A percentile compares a stretch with the other conserved stretches of the same genome.
phyloP scores from a whole-genome alignment of 331 rosid genomes.

The Pyrus hybrid region DNA sequence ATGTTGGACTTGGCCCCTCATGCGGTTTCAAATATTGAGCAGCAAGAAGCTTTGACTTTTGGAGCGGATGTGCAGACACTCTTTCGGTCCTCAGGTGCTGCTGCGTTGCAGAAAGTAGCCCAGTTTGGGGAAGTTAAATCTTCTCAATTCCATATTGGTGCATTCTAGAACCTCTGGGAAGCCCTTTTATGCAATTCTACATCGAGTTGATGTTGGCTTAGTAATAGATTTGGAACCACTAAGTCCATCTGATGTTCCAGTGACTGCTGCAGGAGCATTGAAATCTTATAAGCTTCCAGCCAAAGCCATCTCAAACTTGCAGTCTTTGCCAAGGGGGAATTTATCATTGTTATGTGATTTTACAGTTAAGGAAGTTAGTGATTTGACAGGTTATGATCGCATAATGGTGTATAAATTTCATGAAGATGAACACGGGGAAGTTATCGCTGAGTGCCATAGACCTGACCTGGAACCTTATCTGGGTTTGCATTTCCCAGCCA shows the following conservation, averaged over 20 bases:
- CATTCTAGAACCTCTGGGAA: constrained; percentile 35
- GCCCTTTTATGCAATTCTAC: constrained; percentile 44
- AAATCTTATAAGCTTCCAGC: constrained; percentile 45
- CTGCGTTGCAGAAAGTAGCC: constrained; percentile 38
- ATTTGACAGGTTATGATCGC: constrained; percentile 37
- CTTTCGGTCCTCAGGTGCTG: constrained; percentile 30
- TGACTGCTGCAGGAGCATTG: constrained; percentile 38
- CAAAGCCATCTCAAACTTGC: constrained; percentile 41
- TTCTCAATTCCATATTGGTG: constrained; percentile 35
- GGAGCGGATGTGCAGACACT: constrained; percentile 32
- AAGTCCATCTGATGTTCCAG: constrained; percentile 34
- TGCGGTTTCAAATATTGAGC: constrained; percentile 35
- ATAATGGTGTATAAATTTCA: constrained; percentile 43
- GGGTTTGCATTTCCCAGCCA: constrained; percentile 40
- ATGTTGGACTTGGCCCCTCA: constrained; percentile 45
- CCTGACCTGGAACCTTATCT: constrained; percentile 36
- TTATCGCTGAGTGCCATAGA: constrained; percentile 25
- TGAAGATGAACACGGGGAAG: constrained; percentile 46
- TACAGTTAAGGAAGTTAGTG: constrained; percentile 36
- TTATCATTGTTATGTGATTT: constrained; percentile 26
- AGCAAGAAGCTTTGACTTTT: constrained; percentile 32
- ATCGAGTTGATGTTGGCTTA: constrained; percentile 30
- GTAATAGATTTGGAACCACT: constrained; percentile 42
- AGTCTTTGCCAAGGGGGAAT: constrained; percentile 32
- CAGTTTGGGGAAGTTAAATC: constrained; percentile 27